A percentile compares a stretch with the other conserved stretches of the same genome.
Conservation (phyloP, 2,329 filamentous ascomycete genomes). For the Alternaria postmessia region DNA sequence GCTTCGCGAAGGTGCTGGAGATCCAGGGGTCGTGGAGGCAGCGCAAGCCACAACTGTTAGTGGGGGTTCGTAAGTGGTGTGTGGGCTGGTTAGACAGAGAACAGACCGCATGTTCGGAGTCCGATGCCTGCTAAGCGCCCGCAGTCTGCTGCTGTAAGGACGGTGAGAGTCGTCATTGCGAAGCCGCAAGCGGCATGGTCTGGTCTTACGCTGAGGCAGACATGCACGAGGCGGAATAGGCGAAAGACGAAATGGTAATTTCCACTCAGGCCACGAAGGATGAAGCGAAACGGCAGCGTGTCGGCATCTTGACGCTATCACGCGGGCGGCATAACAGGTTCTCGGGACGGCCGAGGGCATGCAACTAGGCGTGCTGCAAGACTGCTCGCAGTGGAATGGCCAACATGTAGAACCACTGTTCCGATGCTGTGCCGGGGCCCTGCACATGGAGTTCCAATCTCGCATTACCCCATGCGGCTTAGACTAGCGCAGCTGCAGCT, state of each 20-base stretch:
- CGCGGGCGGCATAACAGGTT: slow-evolving; percentile 14
- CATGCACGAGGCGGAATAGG: slow-evolving; percentile 10
- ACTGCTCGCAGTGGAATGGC: slow-evolving; percentile 7
- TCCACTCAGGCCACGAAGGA: slow-evolving; percentile 7
- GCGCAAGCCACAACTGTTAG: slow-evolving; percentile 19
- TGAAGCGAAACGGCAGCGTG: slow-evolving; percentile 8
- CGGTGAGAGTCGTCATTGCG: slow-evolving; percentile 33
- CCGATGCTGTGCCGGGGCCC: slow-evolving; percentile 16
- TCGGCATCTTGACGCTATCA: slow-evolving; percentile 2
- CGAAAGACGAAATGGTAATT: slow-evolving; percentile 22
- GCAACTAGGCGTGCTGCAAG: not conserved
- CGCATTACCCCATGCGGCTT: slow-evolving; percentile 27
- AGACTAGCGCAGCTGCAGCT: slow-evolving; percentile 15
- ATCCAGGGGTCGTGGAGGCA: slow-evolving; percentile 16
- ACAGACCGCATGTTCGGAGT: slow-evolving; percentile 34
- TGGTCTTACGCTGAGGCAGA: slow-evolving; percentile 12
- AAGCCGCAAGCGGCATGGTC: slow-evolving; percentile 13
- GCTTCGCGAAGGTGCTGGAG: slow-evolving; percentile 37
- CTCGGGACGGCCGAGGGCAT: slow-evolving; percentile 21
- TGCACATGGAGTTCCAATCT: slow-evolving; percentile 27
- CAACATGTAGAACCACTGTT: slow-evolving; percentile 12
- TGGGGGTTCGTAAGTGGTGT: slow-evolving; percentile 11
- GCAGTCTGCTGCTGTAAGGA: slow-evolving; percentile 17
- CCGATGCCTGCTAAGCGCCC: slow-evolving; percentile 39
- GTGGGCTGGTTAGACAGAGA: slow-evolving; percentile 11